A percentile compares a stretch with the other conserved stretches of the same genome.
Conservation (phyloP, 2,329 filamentous ascomycete genomes). For the Pyrenophora graminea region DNA sequence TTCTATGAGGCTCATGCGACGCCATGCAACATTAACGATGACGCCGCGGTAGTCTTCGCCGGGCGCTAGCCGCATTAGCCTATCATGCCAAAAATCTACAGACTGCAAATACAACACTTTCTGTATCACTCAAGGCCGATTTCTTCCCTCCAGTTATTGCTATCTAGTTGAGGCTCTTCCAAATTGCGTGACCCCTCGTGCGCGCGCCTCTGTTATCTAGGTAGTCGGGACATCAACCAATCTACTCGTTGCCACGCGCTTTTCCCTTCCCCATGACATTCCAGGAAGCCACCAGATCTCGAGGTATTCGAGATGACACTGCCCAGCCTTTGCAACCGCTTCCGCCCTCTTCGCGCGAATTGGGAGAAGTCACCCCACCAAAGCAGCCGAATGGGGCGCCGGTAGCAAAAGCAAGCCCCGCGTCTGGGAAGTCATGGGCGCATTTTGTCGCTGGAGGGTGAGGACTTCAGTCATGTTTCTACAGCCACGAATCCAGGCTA, state of each 20-base stretch:
- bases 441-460: constrained; percentile 92
- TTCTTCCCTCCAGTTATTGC: too few relatives aligned
- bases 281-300: constrained; percentile 38
- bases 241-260: constrained; percentile 8
- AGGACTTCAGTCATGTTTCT: too few relatives aligned
- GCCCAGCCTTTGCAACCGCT: too few relatives aligned
- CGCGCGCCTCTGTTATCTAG: too few relatives aligned
- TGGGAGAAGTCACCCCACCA: constrained; percentile 59
- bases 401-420: constrained; percentile 45
- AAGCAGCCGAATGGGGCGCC: constrained; percentile 47
- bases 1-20: constrained; percentile 12
- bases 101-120: constrained; percentile 5
- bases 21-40: constrained; percentile 12
- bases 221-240: too few relatives aligned
- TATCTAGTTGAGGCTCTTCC: too few relatives aligned
- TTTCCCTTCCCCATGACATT: constrained; percentile 40
- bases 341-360: constrained; percentile 62
- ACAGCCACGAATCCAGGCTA: constrained; percentile 12
- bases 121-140: not conserved
- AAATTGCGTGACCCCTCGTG: too few relatives aligned
- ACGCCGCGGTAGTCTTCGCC: constrained; percentile 20
- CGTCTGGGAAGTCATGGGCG: constrained; percentile 77
- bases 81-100: constrained; percentile 23
- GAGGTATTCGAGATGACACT: constrained; percentile 29
- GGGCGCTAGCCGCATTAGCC: constrained; percentile 25